A percentile compares a stretch with the other conserved stretches of the same genome.
These are phyloP conservation scores for Phytophthora tentaculata DNA, from an alignment of 352 stramenopile genomes.

Conservation along the genomic window DNA sequence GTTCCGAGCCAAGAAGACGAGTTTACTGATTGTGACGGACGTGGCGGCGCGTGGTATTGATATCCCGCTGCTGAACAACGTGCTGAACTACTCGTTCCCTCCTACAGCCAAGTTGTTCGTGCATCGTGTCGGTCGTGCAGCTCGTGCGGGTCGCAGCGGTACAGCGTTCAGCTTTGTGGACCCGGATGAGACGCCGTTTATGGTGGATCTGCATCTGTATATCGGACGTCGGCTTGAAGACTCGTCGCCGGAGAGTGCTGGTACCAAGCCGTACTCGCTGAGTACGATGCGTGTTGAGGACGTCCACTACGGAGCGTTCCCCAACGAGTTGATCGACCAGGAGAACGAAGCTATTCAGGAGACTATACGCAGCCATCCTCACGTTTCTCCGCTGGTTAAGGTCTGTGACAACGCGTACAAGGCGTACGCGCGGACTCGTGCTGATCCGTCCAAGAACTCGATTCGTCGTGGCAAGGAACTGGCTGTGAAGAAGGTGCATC, in stretches of 20 bases:
- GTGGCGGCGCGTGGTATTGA: slow-evolving; percentile 95
- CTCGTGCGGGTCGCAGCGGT: slow-evolving; percentile 94
- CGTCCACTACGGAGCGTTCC: slow-evolving; percentile 98
- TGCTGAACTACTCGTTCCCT: slow-evolving; percentile 96
- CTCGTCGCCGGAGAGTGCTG: slow-evolving; percentile 55
- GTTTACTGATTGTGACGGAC: slow-evolving; percentile 94
- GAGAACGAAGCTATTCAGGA: slow-evolving; percentile 96
- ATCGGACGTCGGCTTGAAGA: slow-evolving; percentile 89
- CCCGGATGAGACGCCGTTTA: slow-evolving; percentile 98
- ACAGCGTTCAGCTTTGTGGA: slow-evolving; percentile 97
- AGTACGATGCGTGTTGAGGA: slow-evolving; percentile 95
- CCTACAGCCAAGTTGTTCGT: slow-evolving; percentile 95
- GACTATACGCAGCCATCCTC: slow-evolving; percentile 81
- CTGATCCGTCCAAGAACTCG: slow-evolving; percentile 95
- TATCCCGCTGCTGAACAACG: slow-evolving; percentile 96
- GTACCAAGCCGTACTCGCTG: slow-evolving; percentile 87
- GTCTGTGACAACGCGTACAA: slow-evolving; percentile 98
- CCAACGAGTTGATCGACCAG: slow-evolving; percentile 94
- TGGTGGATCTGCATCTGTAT: slow-evolving; percentile 98
- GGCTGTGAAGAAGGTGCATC: slow-evolving; percentile 91
- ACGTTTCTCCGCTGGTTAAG: slow-evolving; percentile 82
- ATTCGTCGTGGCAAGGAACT: slow-evolving; percentile 96
- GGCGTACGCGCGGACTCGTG: slow-evolving; percentile 96
- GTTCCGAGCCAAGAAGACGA: slow-evolving; percentile 91
- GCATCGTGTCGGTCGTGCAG: slow-evolving; percentile 96